Evolutionary conservation across 768 basidiomycete species (phyloP).

Genomic region (Kwoniella botswanensis): DNA sequence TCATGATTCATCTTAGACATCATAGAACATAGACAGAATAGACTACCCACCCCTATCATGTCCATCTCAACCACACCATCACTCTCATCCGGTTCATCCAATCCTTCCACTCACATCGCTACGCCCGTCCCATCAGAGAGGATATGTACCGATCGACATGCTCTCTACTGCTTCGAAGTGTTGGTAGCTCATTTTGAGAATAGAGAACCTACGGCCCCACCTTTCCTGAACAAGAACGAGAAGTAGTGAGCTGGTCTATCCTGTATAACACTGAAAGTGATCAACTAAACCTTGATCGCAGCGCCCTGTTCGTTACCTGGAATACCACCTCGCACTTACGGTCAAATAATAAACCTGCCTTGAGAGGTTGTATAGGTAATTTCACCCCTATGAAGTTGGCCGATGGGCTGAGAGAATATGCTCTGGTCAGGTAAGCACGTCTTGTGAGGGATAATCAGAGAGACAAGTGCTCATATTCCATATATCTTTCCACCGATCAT

Average conservation of each 20-base stretch:
- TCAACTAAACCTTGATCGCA: too few species aligned
- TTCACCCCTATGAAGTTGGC: constrained; percentile 77
- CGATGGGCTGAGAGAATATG: constrained; percentile 84
- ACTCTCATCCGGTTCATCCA: not conserved
- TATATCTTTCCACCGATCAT: too few species aligned
- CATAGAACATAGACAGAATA: not conserved
- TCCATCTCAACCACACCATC: constrained; percentile 14
- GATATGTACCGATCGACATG: constrained; percentile 51
- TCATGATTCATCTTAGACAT: not conserved
- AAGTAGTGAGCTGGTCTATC: constrained; percentile 69
- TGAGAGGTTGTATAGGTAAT: constrained; percentile 94
- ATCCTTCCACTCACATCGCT: constrained; percentile 15
- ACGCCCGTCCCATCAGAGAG: not conserved
- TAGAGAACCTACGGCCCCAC: constrained; percentile 66
- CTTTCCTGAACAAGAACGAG: constrained; percentile 67
- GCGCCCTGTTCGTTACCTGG: constrained; percentile 97
- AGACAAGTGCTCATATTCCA: not conserved
- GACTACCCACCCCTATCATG: not conserved
- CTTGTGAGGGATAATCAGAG: not conserved
- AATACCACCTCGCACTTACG: constrained; percentile 70
- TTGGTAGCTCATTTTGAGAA: constrained; percentile 60
- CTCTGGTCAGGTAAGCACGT: constrained; percentile 67
- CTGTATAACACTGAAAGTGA: not conserved
- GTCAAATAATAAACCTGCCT: constrained; percentile 58
- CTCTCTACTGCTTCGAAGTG: constrained; percentile 60